A percentile compares a stretch with the other conserved stretches of the same genome.
phyloP scores from a whole-genome alignment of 2,329 filamentous ascomycete species.

The Orbilia quercus region DNA sequence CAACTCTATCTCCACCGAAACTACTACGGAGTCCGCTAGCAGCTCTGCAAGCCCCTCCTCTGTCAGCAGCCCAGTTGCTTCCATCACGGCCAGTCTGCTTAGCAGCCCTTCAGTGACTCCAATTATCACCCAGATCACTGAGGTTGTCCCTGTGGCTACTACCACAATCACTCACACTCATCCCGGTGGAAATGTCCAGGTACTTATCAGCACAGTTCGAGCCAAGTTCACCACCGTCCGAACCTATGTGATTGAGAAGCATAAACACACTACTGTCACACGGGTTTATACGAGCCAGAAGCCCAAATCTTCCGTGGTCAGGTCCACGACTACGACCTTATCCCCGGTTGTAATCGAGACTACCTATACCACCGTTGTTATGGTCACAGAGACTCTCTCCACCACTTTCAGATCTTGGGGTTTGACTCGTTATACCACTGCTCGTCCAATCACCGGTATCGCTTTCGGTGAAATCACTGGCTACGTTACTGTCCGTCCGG shows the following conservation, averaged over 20 bases:
- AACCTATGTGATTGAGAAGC: slow-evolving; percentile 30
- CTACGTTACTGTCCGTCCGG: slow-evolving; percentile 20
- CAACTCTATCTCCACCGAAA: not conserved
- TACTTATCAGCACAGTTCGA: slow-evolving; percentile 26
- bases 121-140: slow-evolving; percentile 33
- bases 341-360: slow-evolving; percentile 24
- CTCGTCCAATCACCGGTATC: slow-evolving; percentile 17
- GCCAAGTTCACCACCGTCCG: slow-evolving; percentile 25
- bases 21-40: no score
- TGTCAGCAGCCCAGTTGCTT: no score
- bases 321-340: slow-evolving; percentile 23
- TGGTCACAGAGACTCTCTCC: slow-evolving; percentile 17
- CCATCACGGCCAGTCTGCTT: not conserved
- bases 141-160: slow-evolving; percentile 31
- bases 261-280: slow-evolving; percentile 29
- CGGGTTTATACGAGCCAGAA: slow-evolving; percentile 1
- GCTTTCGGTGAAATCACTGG: slow-evolving; percentile 34
- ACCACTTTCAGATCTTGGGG: slow-evolving; percentile 31
- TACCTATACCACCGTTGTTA: slow-evolving; percentile 33
- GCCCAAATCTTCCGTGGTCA: slow-evolving; percentile 13
- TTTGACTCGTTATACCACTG: slow-evolving; percentile 19
- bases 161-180: slow-evolving; percentile 33
- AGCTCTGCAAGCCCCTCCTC: not conserved
- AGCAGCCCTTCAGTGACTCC: slow-evolving; percentile 10
- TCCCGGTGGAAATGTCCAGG: slow-evolving; percentile 2